These are phyloP conservation scores for Aristolochia californica DNA, from an alignment of 164 flowering plant genomes.

Conservation along the genomic window DNA sequence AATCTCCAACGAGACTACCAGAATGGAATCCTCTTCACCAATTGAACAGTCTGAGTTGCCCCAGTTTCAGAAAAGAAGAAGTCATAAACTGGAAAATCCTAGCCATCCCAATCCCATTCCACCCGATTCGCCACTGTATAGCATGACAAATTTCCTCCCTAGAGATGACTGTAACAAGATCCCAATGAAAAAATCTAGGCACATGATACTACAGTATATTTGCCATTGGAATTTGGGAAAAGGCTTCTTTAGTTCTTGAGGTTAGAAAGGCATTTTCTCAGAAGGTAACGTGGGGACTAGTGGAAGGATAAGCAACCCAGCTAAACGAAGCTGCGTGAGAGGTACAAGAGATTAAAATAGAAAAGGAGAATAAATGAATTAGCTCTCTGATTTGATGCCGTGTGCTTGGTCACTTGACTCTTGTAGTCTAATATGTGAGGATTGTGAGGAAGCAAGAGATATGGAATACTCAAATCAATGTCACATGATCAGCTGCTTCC, in stretches of 20 bases:
- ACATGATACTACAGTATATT: not conserved
- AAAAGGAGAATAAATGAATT: not conserved
- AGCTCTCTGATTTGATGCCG: slow-evolving; percentile 21
- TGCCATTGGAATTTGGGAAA: not conserved
- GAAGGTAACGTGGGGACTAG: slow-evolving; percentile 8
- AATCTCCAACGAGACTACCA: not conserved
- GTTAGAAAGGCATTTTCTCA: slow-evolving; percentile 8
- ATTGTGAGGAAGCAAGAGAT: slow-evolving; percentile 19
- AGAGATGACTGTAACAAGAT: not conserved
- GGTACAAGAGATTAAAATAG: slow-evolving; percentile 5
- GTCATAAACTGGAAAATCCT: no score
- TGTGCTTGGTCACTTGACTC: slow-evolving; percentile 30
- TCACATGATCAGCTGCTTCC: slow-evolving; percentile 43
- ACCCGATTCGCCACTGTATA: no score
- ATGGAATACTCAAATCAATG: slow-evolving; percentile 22
- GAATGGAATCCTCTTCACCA: not conserved
- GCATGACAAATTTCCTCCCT: no score
- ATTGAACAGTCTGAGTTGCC: no score
- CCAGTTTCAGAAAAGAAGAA: no score
- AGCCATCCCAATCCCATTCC: not conserved
- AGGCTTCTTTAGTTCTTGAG: not conserved
- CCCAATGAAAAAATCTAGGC: not conserved
- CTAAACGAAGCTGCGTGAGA: slow-evolving; percentile 8
- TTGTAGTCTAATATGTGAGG: slow-evolving; percentile 8
- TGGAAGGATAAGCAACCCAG: slow-evolving; percentile 20